These are phyloP conservation scores for Fusarium citri DNA, from an alignment of 2,329 filamentous ascomycete species.

Conservation along the genomic window DNA sequence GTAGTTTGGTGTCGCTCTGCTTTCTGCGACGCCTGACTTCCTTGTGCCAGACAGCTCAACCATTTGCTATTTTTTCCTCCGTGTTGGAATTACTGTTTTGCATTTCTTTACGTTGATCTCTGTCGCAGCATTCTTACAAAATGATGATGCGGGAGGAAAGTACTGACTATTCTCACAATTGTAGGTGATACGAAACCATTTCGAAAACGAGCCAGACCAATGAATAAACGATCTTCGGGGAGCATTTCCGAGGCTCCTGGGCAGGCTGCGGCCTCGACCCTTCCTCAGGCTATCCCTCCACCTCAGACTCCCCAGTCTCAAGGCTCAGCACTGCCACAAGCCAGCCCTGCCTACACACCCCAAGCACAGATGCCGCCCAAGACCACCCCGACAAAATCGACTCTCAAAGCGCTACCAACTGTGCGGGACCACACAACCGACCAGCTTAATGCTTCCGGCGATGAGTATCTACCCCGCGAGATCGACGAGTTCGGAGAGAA, in stretches of 20 bases:
- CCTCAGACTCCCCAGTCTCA: slow-evolving; percentile 68
- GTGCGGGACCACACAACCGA: slow-evolving; percentile 98
- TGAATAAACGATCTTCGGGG: slow-evolving; percentile 67
- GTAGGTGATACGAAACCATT: slow-evolving; percentile 62
- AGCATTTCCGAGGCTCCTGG: slow-evolving; percentile 68
- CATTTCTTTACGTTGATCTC: slow-evolving; percentile 49
- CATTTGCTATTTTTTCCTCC: slow-evolving; percentile 21
- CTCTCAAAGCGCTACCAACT: slow-evolving; percentile 93
- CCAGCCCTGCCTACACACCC: slow-evolving; percentile 54
- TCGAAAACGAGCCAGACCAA: slow-evolving; percentile 69
- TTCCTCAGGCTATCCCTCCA: slow-evolving; percentile 56
- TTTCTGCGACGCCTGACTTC: slow-evolving; percentile 43
- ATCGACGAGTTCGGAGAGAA: slow-evolving; percentile 93
- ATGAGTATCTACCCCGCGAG: slow-evolving; percentile 95
- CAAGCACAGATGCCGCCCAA: slow-evolving; percentile 73
- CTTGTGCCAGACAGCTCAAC: slow-evolving; percentile 30
- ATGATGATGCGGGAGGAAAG: background rate
- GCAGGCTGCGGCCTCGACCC: slow-evolving; percentile 61
- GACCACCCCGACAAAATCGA: slow-evolving; percentile 82
- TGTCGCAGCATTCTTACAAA: slow-evolving; percentile 13
- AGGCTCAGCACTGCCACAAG: slow-evolving; percentile 59
- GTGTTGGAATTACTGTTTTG: slow-evolving; percentile 44
- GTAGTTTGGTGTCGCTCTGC: slow-evolving; percentile 53
- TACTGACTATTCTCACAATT: slow-evolving; percentile 49
- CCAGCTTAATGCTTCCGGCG: slow-evolving; percentile 86